Evolutionary conservation across 768 basidiomycete species (phyloP).

Genomic region (Leccinum truebloodii): DNA sequence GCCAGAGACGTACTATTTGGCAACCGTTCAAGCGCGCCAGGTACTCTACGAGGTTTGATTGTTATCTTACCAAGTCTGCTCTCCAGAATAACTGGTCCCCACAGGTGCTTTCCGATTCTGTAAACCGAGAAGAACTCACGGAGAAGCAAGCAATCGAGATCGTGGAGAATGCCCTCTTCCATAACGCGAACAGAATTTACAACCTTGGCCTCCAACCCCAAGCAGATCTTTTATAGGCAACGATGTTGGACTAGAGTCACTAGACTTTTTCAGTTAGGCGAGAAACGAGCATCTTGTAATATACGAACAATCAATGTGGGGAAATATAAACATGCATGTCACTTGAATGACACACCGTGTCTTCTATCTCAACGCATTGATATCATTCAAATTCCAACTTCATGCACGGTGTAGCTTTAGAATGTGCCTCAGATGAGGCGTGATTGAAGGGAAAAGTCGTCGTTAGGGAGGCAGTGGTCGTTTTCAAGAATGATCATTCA

Average conservation of each 20-base stretch:
- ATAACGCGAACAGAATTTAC: conserved; percentile 68
- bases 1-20: conserved; percentile 78
- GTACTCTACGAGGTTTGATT: conserved; percentile 55
- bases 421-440: too few species aligned
- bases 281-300: neutral
- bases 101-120: conserved; percentile 58
- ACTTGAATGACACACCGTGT: neutral
- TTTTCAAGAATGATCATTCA: too few species aligned
- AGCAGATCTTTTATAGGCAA: conserved; percentile 4
- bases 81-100: conserved; percentile 48
- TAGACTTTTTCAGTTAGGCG: neutral
- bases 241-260: neutral
- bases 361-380: neutral
- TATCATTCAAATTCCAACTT: too few species aligned
- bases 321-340: neutral
- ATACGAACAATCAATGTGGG: neutral
- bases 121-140: conserved; percentile 50
- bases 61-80: neutral
- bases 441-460: too few species aligned
- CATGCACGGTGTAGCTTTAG: too few species aligned
- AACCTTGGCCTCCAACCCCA: conserved; percentile 48
- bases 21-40: conserved; percentile 60
- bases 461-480: too few species aligned
- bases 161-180: conserved; percentile 59
- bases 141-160: conserved; percentile 55